Evolutionary conservation across 2,329 filamentous ascomycete species (phyloP), one percentile per base, ranked within the genome.

Genomic region (Cercospora zeina): DNA sequence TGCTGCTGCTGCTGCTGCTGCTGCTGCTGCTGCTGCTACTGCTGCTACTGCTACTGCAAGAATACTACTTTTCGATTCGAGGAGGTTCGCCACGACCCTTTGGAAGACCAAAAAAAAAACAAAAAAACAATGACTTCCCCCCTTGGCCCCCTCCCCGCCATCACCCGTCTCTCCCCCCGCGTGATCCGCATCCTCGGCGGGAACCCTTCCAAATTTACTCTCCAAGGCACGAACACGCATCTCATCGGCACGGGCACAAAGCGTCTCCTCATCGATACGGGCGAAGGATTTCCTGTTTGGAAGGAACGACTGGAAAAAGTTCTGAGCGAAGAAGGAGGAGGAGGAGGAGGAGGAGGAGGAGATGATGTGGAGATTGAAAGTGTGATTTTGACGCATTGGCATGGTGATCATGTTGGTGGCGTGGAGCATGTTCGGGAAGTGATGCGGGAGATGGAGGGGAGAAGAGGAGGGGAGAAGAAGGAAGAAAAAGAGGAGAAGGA

Each of bases 171-270:
- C 59, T 93, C 90, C 72, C 84, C 89, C 19, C 80, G 84, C 13
- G 89, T 93, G 49, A 88, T 96, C 65, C 85, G 95, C 60, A 90
- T 99, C 65, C 81, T 97, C 16, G 95, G 89, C 62, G 91, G 90
- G 8, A 99, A 99, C 76, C 93, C 95, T 11, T 86, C 90, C 73
- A 97, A 96, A 80, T 87, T 87, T 72, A 84, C 84, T 0, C 74
- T 87, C n/a, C 85, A 87, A 82, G 85, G 85, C 82, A 97, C 95
- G 68, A 99, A 99, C 76, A 99, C 95, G 34, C 99, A 99, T 75
- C 83, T 99, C 16, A 73, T 99, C 62, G 95, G 95, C 62, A 87
- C 84, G 6, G 93, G 93, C 3, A 74, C 79, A 5, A 77, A 79
- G 6, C 87, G 95, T 9, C 82, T 97, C 62, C 84, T 99, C 21